Percentiles rank a stretch among this genome's conserved stretches.
phyloP scores from a whole-genome alignment of 345 rosid genomes.

The Populus deltoides region DNA sequence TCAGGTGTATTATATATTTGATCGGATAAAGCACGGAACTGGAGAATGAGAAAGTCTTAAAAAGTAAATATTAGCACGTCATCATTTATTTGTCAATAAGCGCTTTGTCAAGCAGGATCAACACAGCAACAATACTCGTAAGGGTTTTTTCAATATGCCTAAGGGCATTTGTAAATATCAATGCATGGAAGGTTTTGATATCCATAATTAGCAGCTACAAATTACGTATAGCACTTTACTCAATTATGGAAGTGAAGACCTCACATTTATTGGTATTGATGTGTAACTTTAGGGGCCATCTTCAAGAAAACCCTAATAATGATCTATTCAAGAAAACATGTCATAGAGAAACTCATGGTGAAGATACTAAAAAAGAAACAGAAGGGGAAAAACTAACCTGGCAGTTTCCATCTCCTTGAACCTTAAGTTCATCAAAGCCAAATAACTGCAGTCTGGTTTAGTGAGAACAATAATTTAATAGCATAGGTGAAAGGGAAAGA shows the following conservation, averaged over 20 bases:
- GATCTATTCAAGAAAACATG: background rate
- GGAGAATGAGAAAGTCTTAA: conserved; percentile 17
- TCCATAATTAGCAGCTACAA: background rate
- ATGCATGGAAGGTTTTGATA: background rate
- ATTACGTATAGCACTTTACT: background rate
- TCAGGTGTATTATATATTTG: conserved; percentile 62
- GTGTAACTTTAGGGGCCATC: background rate
- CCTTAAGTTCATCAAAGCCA: conserved; percentile 57
- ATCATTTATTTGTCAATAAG: background rate
- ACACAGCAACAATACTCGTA: background rate
- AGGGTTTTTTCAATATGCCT: background rate
- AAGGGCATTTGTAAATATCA: background rate
- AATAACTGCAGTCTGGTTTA: conserved; percentile 49
- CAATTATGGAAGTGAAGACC: background rate
- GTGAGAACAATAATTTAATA: background rate
- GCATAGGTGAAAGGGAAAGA: background rate
- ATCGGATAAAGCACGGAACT: conserved; percentile 81
- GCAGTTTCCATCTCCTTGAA: conserved; percentile 82
- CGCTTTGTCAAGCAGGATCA: background rate
- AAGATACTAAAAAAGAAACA: background rate
- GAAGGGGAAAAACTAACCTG: conserved; percentile 44
- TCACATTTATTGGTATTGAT: background rate
- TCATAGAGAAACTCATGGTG: background rate
- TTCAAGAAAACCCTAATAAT: background rate
- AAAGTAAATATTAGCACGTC: background rate